Percentiles rank a stretch among this genome's conserved stretches.
Evolutionary conservation across 306 rosid genomes (phyloP).

Genomic region (Echinosophora koreensis): DNA sequence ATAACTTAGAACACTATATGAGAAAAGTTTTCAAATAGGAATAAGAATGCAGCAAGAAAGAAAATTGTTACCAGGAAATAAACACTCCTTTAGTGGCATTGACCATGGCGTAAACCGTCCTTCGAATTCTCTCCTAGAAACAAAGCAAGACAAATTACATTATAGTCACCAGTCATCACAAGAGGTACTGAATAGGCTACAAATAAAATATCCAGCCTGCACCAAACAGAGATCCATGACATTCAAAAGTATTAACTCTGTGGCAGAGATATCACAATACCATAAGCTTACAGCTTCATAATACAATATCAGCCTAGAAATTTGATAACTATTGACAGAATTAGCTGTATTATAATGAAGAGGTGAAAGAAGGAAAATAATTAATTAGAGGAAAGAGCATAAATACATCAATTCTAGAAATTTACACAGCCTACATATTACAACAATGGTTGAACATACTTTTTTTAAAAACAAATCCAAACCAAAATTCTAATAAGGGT

Average conservation of each 20-base stretch:
- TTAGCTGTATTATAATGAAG: too few relatives aligned
- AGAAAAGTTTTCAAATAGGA: neutral
- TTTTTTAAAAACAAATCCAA: neutral
- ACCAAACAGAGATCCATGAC: neutral
- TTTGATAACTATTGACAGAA: neutral
- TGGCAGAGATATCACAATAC: too few relatives aligned
- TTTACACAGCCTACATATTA: neutral
- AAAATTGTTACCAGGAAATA: constrained; percentile 51
- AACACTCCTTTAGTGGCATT: constrained; percentile 63
- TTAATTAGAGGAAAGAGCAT: neutral
- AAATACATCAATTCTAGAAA: neutral
- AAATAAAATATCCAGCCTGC: neutral
- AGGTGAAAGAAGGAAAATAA: neutral
- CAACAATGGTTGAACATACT: neutral
- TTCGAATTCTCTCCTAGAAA: constrained; percentile 33
- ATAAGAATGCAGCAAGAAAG: neutral
- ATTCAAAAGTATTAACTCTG: neutral
- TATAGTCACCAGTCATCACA: constrained; percentile 24
- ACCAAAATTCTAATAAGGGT: neutral
- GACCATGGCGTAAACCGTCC: constrained; percentile 49
- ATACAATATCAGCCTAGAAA: neutral
- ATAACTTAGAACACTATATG: neutral
- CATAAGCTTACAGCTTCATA: neutral
- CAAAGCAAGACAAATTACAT: constrained; percentile 16
- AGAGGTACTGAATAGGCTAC: neutral